Evolutionary conservation across 371 early-diverging fungal species (phyloP).

Genomic region (Rhizopus stolonifer): DNA sequence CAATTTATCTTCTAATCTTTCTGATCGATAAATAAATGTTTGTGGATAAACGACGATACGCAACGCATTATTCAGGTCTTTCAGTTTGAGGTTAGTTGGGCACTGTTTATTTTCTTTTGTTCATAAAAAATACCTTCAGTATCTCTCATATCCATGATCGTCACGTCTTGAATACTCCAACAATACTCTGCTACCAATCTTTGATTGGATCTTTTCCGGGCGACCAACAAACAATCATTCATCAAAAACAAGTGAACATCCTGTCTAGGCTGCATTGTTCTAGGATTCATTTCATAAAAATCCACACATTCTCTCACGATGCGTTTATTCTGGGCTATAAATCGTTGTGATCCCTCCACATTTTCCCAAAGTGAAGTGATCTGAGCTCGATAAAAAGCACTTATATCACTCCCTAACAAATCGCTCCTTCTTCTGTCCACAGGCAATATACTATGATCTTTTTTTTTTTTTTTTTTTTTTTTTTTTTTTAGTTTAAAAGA

Average conservation of each 20-base stretch:
- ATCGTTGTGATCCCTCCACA: slow-evolving; percentile 78
- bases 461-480: no score
- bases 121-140: slow-evolving; percentile 69
- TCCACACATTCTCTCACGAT: slow-evolving; percentile 78
- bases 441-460: slow-evolving; percentile 10
- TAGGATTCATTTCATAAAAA: slow-evolving; percentile 77
- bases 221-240: slow-evolving; percentile 79
- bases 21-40: slow-evolving; percentile 71
- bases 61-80: slow-evolving; percentile 56
- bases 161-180: slow-evolving; percentile 72
- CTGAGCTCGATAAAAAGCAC: slow-evolving; percentile 60
- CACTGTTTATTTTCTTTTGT: no score
- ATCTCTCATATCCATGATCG: slow-evolving; percentile 81
- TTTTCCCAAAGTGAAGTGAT: slow-evolving; percentile 73
- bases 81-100: no score
- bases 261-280: slow-evolving; percentile 72
- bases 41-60: slow-evolving; percentile 76
- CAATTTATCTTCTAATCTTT: slow-evolving; percentile 72
- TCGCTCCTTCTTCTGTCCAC: slow-evolving; percentile 36
- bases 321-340: slow-evolving; percentile 74
- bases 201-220: slow-evolving; percentile 71
- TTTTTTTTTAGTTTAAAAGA: slow-evolving; percentile 1
- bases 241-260: slow-evolving; percentile 77
- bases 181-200: slow-evolving; percentile 80
- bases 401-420: slow-evolving; percentile 51